phyloP scores from a whole-genome alignment of 176 grass and related monocot species.

The Oryza officinalis region DNA sequence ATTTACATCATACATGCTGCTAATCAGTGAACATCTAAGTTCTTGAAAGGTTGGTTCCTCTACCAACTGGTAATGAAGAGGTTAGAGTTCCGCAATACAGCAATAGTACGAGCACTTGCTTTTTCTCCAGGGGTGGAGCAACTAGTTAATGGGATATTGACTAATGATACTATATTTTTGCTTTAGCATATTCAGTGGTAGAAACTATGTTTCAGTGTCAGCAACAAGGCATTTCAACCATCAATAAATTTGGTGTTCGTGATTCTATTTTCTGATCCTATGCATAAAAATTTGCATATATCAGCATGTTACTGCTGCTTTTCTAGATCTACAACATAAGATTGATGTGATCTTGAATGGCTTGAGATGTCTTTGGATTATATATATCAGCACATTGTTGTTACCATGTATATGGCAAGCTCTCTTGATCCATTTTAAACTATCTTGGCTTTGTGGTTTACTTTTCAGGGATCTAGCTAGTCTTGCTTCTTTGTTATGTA shows the following conservation, averaged over 20 bases:
- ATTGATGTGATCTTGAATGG: constrained; percentile 22
- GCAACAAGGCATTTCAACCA: neutral
- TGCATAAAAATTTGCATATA: neutral
- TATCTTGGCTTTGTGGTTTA: constrained; percentile 30
- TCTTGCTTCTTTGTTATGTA: constrained; percentile 75
- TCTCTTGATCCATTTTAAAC: neutral
- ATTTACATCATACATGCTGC: neutral
- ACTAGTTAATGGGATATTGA: neutral
- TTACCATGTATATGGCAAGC: constrained; percentile 12
- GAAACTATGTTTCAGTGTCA: neutral
- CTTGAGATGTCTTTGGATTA: constrained; percentile 5
- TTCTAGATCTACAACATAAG: constrained; percentile 17
- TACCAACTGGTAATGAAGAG: neutral
- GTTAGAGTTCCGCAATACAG: neutral
- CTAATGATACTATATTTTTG: neutral
- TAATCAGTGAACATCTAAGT: constrained; percentile 15
- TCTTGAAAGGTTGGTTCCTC: neutral
- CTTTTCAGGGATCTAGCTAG: constrained; percentile 72
- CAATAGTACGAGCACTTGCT: neutral
- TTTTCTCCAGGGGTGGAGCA: constrained; percentile 10
- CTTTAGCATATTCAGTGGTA: neutral
- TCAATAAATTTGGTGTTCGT: neutral
- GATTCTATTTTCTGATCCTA: neutral
- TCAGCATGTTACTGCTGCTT: neutral
- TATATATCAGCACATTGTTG: constrained; percentile 12